phyloP scores from a whole-genome alignment of 306 rosid species.

The Malus sieversii region DNA sequence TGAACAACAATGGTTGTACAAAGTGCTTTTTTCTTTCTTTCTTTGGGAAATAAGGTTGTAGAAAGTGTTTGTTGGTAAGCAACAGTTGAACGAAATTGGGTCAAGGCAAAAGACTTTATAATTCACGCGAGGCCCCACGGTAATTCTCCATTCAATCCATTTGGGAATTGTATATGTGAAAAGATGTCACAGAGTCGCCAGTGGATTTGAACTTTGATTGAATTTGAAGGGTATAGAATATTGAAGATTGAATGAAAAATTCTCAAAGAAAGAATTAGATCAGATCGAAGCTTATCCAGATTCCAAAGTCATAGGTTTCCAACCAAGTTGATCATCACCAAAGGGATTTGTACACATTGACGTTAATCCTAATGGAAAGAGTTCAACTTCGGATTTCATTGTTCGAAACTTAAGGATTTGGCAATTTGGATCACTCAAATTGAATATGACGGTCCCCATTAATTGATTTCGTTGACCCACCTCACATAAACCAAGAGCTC shows the following conservation, averaged over 20 bases:
- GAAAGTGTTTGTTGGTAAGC: neutral
- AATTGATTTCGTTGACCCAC: too few species aligned
- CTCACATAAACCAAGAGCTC: too few species aligned
- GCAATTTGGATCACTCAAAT: too few species aligned
- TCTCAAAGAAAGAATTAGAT: neutral
- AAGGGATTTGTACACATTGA: neutral
- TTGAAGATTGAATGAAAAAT: neutral
- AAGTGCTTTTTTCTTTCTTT: neutral
- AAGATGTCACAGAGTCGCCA: neutral
- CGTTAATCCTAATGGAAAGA: neutral
- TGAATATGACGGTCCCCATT: too few species aligned
- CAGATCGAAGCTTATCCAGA: neutral
- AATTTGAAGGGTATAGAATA: neutral
- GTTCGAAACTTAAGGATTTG: too few species aligned
- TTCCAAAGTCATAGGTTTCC: neutral
- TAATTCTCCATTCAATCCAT: neutral
- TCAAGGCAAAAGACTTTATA: neutral
- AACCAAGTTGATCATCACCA: neutral
- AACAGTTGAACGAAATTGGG: neutral
- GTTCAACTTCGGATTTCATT: too few species aligned
- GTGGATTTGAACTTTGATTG: neutral
- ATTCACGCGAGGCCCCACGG: slow-evolving; percentile 4
- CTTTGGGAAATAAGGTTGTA: neutral
- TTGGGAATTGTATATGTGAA: neutral
- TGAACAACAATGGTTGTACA: neutral